A percentile compares a stretch with the other conserved stretches of the same genome.
Evolutionary conservation across 345 rosid genomes (phyloP).

Genomic region (Ceriops tagal): DNA sequence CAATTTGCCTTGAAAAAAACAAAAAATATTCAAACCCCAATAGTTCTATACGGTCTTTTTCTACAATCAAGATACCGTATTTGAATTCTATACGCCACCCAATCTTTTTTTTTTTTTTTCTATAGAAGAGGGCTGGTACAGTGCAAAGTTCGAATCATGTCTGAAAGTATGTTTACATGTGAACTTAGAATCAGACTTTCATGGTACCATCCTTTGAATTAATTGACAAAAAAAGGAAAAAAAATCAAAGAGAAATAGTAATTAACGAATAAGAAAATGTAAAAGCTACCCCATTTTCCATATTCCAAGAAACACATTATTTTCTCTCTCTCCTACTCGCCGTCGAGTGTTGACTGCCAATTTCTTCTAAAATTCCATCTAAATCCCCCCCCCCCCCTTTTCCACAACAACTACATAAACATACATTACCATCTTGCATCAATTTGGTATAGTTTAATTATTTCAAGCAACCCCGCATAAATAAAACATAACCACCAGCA

Average conservation of each 20-base stretch:
- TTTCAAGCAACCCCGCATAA: background rate
- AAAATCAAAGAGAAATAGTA: background rate
- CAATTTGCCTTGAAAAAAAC: too few species aligned
- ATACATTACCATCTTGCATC: constrained; percentile 22
- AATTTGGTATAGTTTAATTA: constrained; percentile 7
- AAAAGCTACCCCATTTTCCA: constrained; percentile 25
- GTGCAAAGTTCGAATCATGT: too few species aligned
- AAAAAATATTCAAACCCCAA: too few species aligned
- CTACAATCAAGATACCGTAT: too few species aligned
- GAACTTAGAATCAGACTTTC: too few species aligned
- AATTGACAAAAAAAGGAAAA: too few species aligned
- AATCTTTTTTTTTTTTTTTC: too few species aligned
- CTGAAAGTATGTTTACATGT: too few species aligned
- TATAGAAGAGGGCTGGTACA: too few species aligned
- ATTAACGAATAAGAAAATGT: background rate
- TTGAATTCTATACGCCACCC: too few species aligned
- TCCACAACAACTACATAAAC: constrained; percentile 28
- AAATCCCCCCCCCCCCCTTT: constrained; percentile 6
- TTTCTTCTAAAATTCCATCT: constrained; percentile 31
- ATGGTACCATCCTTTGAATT: too few species aligned
- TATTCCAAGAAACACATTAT: constrained; percentile 41
- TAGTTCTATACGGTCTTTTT: too few species aligned
- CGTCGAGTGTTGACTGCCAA: constrained; percentile 55
- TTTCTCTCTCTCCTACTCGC: constrained; percentile 22
- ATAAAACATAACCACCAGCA: constrained; percentile 15